phyloP scores from a whole-genome alignment of 2,329 filamentous ascomycete genomes.

The Aulographum hederae region DNA sequence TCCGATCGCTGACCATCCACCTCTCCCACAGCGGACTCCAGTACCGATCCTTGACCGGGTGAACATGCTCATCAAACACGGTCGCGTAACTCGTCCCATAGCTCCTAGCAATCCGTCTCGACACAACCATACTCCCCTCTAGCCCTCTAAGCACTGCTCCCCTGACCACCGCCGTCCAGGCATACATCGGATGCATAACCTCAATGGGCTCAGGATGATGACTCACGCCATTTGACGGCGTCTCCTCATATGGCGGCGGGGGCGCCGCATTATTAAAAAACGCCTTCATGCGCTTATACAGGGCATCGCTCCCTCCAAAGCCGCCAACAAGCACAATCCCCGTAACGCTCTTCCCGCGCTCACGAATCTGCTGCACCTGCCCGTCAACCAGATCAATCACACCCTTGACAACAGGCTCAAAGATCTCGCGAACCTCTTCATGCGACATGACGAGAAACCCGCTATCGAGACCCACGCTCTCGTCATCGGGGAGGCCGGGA shows the following conservation, averaged over 20 bases:
- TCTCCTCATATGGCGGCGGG: slow-evolving; percentile 43
- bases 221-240: slow-evolving; percentile 45
- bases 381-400: slow-evolving; percentile 23
- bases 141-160: slow-evolving; percentile 59
- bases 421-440: slow-evolving; percentile 52
- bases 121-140: slow-evolving; percentile 65
- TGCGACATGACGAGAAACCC: slow-evolving; percentile 59
- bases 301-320: slow-evolving; percentile 63
- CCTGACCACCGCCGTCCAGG: slow-evolving; percentile 65
- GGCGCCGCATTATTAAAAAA: slow-evolving; percentile 42
- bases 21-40: slow-evolving; percentile 67
- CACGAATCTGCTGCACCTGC: slow-evolving; percentile 22
- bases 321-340: slow-evolving; percentile 71
- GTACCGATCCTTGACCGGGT: slow-evolving; percentile 55
- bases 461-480: slow-evolving; percentile 54
- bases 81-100: slow-evolving; percentile 72
- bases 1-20: slow-evolving; percentile 68
- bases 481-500: slow-evolving; percentile 57
- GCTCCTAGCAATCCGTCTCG: slow-evolving; percentile 53
- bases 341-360: slow-evolving; percentile 21
- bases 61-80: slow-evolving; percentile 58
- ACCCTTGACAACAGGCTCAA: slow-evolving; percentile 52
- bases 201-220: slow-evolving; percentile 42
- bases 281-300: slow-evolving; percentile 43
- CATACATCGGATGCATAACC: slow-evolving; percentile 67